These are phyloP conservation scores for Candida montana DNA, from an alignment of 805 yeast genomes.

Conservation along the genomic window DNA sequence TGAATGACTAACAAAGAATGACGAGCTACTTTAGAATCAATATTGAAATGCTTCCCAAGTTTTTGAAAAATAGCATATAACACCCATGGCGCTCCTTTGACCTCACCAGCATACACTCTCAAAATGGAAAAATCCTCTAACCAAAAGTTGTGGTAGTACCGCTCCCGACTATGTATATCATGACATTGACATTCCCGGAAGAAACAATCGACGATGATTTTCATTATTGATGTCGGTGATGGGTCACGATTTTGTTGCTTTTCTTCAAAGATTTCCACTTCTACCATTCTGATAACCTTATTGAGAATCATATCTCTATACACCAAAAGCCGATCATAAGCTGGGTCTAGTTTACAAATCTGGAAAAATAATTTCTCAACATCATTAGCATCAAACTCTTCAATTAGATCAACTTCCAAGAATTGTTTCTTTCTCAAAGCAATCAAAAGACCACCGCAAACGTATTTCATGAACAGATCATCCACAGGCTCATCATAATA, in stretches of 20 bases:
- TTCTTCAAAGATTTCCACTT: neutral
- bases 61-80: constrained; percentile 8
- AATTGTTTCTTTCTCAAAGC: too few species aligned
- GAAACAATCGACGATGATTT: constrained; percentile 8
- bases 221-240: constrained; percentile 10
- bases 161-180: neutral
- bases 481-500: too few species aligned
- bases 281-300: constrained; percentile 1
- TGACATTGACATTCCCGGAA: too few species aligned
- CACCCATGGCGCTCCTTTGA: neutral
- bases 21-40: constrained; percentile 1
- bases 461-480: too few species aligned
- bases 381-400: constrained; percentile 2
- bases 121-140: constrained; percentile 8
- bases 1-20: constrained; percentile 5
- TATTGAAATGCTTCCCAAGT: constrained; percentile 3
- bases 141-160: too few species aligned
- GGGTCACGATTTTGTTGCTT: too few species aligned
- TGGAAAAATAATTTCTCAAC: constrained; percentile 12
- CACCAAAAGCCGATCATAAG: constrained; percentile 16
- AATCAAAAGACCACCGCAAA: too few species aligned
- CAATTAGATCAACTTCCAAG: too few species aligned
- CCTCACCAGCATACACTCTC: constrained; percentile 8
- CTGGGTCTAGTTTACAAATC: constrained; percentile 15
- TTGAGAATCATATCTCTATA: constrained; percentile 11